These are phyloP conservation scores for Candida sanyaensis DNA, from an alignment of 1,139 yeast genomes.

Conservation along the genomic window DNA sequence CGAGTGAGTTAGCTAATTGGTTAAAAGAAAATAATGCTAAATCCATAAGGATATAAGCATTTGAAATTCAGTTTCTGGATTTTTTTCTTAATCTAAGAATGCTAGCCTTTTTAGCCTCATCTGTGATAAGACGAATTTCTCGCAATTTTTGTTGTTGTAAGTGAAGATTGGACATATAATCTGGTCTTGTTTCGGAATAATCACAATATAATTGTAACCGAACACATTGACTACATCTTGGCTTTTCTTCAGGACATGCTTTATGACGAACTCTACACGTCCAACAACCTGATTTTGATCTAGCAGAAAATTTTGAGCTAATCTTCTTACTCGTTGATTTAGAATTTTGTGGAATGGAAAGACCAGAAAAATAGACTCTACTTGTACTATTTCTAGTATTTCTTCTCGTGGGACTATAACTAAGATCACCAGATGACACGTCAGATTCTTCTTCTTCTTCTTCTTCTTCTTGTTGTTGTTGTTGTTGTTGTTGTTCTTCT, in stretches of 20 bases:
- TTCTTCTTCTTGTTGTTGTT: neutral
- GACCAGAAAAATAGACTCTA: neutral
- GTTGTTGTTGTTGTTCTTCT: neutral
- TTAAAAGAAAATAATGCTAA: too few species aligned
- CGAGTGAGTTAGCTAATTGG: too few species aligned
- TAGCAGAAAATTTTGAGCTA: slow-evolving; percentile 18
- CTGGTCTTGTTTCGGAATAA: slow-evolving; percentile 53
- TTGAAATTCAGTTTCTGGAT: too few species aligned
- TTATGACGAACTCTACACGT: slow-evolving; percentile 67
- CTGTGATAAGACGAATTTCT: slow-evolving; percentile 38
- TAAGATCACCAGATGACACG: neutral
- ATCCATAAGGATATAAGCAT: too few species aligned
- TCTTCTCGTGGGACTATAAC: neutral
- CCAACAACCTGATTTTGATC: slow-evolving; percentile 69
- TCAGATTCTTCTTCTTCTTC: neutral
- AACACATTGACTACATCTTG: slow-evolving; percentile 54
- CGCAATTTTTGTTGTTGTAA: slow-evolving; percentile 46
- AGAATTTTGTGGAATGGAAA: slow-evolving; percentile 2
- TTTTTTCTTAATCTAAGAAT: neutral
- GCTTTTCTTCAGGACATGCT: slow-evolving; percentile 64
- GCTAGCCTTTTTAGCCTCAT: neutral
- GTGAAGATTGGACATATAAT: slow-evolving; percentile 48
- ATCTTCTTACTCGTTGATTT: neutral
- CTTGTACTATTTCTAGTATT: neutral
- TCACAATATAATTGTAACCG: slow-evolving; percentile 56